phyloP scores from a whole-genome alignment of 2,329 filamentous ascomycete genomes.

The Geosmithia putterillii region DNA sequence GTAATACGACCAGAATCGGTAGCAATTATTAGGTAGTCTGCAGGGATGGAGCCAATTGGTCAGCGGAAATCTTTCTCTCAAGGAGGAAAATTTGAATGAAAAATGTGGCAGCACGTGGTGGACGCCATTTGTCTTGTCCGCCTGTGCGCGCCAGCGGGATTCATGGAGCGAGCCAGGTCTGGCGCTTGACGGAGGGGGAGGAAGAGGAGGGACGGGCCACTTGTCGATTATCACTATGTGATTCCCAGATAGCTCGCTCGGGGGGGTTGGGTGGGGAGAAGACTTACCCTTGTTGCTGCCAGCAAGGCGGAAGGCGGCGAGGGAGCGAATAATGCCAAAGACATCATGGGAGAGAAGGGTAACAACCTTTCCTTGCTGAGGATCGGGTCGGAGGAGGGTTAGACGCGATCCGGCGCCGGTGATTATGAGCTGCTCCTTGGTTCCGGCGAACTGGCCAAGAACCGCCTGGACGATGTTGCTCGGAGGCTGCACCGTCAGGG shows the following conservation, averaged over 20 bases:
- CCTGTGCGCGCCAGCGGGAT: not conserved
- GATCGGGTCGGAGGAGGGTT: slow-evolving; percentile 75
- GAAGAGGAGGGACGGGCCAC: slow-evolving; percentile 7
- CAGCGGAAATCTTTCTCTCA: slow-evolving; percentile 12
- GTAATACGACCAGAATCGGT: slow-evolving; percentile 94
- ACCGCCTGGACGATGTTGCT: slow-evolving; percentile 84
- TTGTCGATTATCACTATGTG: slow-evolving; percentile 52
- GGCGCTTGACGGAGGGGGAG: slow-evolving; percentile 8
- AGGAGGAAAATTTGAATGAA: not conserved
- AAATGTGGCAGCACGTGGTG: not conserved
- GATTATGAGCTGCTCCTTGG: slow-evolving; percentile 95
- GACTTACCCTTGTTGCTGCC: slow-evolving; percentile 91
- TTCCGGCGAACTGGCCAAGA: slow-evolving; percentile 88
- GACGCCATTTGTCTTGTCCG: not conserved
- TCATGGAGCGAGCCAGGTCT: slow-evolving; percentile 5
- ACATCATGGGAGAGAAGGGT: slow-evolving; percentile 85
- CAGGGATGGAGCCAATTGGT: not conserved
- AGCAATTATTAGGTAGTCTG: slow-evolving; percentile 92
- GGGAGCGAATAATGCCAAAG: slow-evolving; percentile 85
- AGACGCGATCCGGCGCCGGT: slow-evolving; percentile 86
- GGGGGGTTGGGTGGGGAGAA: slow-evolving; percentile 17
- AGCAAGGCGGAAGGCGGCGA: slow-evolving; percentile 82
- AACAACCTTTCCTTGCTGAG: slow-evolving; percentile 72
- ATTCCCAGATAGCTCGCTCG: slow-evolving; percentile 23
- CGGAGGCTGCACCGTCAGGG: slow-evolving; percentile 86